Conservation (phyloP, 2,329 filamentous ascomycete species). For the Calonectria pseudoreteaudii region DNA sequence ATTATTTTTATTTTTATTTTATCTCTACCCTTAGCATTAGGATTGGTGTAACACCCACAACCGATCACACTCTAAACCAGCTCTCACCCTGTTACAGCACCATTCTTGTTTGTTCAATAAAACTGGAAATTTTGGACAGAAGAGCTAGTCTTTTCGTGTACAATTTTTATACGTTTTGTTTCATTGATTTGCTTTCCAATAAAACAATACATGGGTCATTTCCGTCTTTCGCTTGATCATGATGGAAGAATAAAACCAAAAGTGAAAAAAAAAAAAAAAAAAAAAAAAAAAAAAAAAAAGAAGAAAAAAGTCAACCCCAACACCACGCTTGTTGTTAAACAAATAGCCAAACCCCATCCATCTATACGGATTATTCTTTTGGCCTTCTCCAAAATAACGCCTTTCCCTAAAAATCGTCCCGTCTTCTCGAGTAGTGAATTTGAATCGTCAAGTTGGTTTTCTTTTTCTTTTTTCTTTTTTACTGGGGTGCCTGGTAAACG, state of each 20-base stretch:
- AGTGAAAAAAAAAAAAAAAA: neutral
- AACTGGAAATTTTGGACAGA: too few relatives aligned
- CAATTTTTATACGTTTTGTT: constrained; percentile 17
- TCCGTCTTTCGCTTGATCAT: neutral
- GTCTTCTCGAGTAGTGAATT: neutral
- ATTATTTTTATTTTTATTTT: too few relatives aligned
- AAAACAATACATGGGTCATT: constrained; percentile 7
- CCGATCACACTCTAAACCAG: too few relatives aligned
- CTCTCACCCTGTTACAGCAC: too few relatives aligned
- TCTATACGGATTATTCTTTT: neutral
- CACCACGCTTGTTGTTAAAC: constrained; percentile 37
- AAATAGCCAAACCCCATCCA: neutral
- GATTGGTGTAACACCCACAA: too few relatives aligned
- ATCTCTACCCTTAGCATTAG: too few relatives aligned
- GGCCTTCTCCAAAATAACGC: neutral
- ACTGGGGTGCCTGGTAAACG: constrained; percentile 60
- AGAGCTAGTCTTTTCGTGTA: constrained; percentile 26
- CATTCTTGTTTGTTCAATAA: too few relatives aligned
- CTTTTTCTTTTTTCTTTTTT: too few relatives aligned
- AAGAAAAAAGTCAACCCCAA: constrained; percentile 17
- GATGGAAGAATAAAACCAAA: neutral
- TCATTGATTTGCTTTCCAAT: constrained; percentile 25
- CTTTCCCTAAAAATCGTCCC: neutral
- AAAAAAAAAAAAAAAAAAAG: too few relatives aligned
- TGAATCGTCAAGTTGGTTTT: neutral